A percentile compares a stretch with the other conserved stretches of the same genome.
These are phyloP conservation scores for Fusarium drepaniforme DNA, from an alignment of 2,329 filamentous ascomycete genomes.

Conservation along the genomic window DNA sequence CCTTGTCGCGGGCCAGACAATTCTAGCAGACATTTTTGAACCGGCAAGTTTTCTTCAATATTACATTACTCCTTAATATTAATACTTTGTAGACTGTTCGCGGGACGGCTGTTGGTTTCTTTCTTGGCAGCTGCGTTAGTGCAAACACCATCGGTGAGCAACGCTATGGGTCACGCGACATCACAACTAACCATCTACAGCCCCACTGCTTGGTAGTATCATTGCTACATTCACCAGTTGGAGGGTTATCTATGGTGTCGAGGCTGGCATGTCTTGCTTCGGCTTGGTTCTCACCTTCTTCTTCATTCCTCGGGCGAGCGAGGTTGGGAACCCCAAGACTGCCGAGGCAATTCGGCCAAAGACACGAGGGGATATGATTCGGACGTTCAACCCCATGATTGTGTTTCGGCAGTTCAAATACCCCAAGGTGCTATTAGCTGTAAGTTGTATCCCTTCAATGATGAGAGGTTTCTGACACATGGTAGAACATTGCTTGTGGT, in stretches of 20 bases:
- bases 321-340: conserved; percentile 38
- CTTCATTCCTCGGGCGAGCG: conserved; percentile 40
- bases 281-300: conserved; percentile 40
- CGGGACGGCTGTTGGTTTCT: conserved; percentile 43
- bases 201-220: conserved; percentile 42
- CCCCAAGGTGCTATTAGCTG: conserved; percentile 38
- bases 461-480: not conserved
- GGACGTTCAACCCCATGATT: conserved; percentile 41
- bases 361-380: conserved; percentile 28
- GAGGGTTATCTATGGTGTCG: conserved; percentile 44
- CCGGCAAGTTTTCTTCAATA: conserved; percentile 23
- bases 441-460: not conserved
- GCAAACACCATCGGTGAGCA: conserved; percentile 42
- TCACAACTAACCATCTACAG: conserved; percentile 10
- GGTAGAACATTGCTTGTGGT: conserved; percentile 43
- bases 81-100: conserved; percentile 31
- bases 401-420: conserved; percentile 43
- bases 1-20: conserved; percentile 42
- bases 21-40: conserved; percentile 43
- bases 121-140: conserved; percentile 42
- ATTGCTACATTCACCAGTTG: conserved; percentile 45
- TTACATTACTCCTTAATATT: not conserved
- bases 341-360: conserved; percentile 18
- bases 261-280: conserved; percentile 43
- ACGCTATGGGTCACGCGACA: fast-evolving